These are phyloP conservation scores for Hippophae rhamnoides DNA, from an alignment of 306 rosid genomes.

Conservation along the genomic window DNA sequence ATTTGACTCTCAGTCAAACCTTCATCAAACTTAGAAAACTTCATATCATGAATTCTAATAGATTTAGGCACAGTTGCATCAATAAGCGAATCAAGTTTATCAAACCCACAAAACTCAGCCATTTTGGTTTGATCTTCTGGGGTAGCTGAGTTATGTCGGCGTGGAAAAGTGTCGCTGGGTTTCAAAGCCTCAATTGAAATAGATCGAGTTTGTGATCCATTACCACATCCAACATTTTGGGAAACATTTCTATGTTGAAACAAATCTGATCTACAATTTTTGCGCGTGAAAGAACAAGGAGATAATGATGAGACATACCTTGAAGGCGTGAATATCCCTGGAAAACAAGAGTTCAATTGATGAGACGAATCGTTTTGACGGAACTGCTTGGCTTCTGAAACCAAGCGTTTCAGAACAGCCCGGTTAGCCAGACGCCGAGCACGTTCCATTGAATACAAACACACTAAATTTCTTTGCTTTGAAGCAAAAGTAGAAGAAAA, in stretches of 20 bases:
- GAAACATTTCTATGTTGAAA: constrained; percentile 19
- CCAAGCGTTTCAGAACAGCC: constrained; percentile 71
- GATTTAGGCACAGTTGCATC: constrained; percentile 94
- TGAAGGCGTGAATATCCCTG: constrained; percentile 48
- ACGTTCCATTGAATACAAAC: constrained; percentile 57
- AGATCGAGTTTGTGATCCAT: constrained; percentile 52
- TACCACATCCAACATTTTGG: constrained; percentile 20
- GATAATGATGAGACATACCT: constrained; percentile 67
- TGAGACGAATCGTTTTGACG: constrained; percentile 43
- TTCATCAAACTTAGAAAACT: constrained; percentile 64
- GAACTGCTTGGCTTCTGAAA: constrained; percentile 60
- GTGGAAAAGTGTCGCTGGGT: constrained; percentile 79
- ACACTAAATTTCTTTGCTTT: not conserved
- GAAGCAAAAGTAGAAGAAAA: constrained; percentile 6
- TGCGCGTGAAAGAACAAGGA: constrained; percentile 30
- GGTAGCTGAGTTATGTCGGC: constrained; percentile 95
- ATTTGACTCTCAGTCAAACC: constrained; percentile 85
- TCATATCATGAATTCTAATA: constrained; percentile 56
- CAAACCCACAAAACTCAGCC: constrained; percentile 58
- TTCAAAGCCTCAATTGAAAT: constrained; percentile 74
- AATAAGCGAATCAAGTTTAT: constrained; percentile 52
- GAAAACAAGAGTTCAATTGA: constrained; percentile 32
- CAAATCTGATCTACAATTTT: constrained; percentile 34
- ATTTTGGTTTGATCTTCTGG: constrained; percentile 72
- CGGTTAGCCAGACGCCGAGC: constrained; percentile 85